Base-by-base conservation (phyloP, 176 grass and related monocot genomes). In the Thalia dealbata region DNA sequence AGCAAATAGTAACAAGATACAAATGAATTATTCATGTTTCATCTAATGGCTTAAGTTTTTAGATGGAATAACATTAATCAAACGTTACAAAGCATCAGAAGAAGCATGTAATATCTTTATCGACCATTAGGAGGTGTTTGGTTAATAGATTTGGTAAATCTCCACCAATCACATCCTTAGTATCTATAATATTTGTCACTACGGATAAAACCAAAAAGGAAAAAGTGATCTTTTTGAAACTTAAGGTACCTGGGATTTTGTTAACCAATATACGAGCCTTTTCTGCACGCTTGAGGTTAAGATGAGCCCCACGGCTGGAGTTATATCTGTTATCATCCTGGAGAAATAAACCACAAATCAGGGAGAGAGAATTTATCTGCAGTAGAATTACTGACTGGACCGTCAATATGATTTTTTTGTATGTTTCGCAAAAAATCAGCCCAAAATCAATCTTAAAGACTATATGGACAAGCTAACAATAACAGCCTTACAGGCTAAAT, bases 301-400 rank as follows among this genome's bases (percentile, higher is more conserved):
- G 80, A 50, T 99, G 95, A 27, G 95, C 95, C 75, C 95, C 95
- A 54, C 95, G 81, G 87, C 88, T 99, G 50, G 95, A 99, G 87
- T 86, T 99, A 87, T 99, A 99, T 78, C 95, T 93, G 72, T 95
- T 99, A 52, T 99, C 87, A 83, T 99, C 95, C 95, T 99, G 85
- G 46, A 87, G 63, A 72, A 73, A 10, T 7, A 42, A 71, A 74
- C 29, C 42, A 30, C 14, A 19, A 13, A 43, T 68, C 3, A 68
- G 8, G n/a, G 24, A 19, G 27, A 3, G 23, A n/a, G 26, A 32
- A 32, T 38, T 35, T 66, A 0, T 19, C 14, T 29, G 63, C 14
- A 28, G 4, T 27, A 64, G 27, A 14, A 32, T 23, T 32, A 66
- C 14, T 32, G 14, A 11, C 26, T 64, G 61, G 27, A 1, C 12